Evolutionary conservation across 768 basidiomycete genomes (phyloP).

Genomic region (Lactifluus pinguis): DNA sequence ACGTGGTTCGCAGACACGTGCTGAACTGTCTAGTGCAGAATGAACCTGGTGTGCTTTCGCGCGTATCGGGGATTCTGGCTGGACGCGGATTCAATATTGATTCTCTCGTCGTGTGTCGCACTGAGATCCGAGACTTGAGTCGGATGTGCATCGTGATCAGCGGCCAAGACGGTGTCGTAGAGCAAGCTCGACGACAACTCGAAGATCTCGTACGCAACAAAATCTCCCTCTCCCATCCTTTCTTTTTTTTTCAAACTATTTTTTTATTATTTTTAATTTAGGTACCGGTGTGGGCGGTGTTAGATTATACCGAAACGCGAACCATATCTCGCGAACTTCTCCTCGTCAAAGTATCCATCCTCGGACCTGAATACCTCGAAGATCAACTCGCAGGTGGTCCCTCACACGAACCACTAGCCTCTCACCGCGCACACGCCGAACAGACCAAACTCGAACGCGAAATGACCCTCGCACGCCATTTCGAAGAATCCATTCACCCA

Average conservation of each 20-base stretch:
- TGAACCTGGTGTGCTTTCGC: slow-evolving; percentile 97
- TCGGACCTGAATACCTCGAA: slow-evolving; percentile 94
- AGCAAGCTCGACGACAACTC: slow-evolving; percentile 91
- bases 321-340: slow-evolving; percentile 90
- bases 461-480: slow-evolving; percentile 61
- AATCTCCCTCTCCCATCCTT: neutral
- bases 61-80: slow-evolving; percentile 94
- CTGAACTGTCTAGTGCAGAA: slow-evolving; percentile 98
- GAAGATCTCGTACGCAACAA: slow-evolving; percentile 94
- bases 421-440: slow-evolving; percentile 17
- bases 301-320: slow-evolving; percentile 92
- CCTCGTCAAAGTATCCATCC: slow-evolving; percentile 92
- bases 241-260: neutral
- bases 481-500: slow-evolving; percentile 45
- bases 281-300: slow-evolving; percentile 99
- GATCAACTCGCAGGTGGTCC: slow-evolving; percentile 83
- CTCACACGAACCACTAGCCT: slow-evolving; percentile 61
- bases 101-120: slow-evolving; percentile 95
- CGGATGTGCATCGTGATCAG: slow-evolving; percentile 97
- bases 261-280: no score
- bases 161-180: slow-evolving; percentile 96
- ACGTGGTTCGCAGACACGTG: slow-evolving; percentile 67
- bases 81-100: slow-evolving; percentile 98
- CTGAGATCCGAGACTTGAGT: slow-evolving; percentile 93
- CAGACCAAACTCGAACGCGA: slow-evolving; percentile 61